Evolutionary conservation across 208 protist genomes (phyloP).

Genomic region (Wallacemonas sp.): DNA sequence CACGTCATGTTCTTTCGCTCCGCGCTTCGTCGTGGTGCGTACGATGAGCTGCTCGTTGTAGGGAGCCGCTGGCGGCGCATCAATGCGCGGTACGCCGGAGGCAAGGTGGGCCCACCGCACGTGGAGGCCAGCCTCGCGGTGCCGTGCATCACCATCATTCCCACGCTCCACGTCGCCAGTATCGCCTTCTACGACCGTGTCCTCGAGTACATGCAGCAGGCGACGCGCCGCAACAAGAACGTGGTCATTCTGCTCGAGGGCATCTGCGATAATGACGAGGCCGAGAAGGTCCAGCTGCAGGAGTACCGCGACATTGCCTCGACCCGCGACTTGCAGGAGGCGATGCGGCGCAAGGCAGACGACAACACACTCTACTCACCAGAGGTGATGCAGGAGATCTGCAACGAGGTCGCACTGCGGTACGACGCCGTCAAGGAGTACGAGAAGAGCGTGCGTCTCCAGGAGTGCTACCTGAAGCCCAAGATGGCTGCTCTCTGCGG

Average conservation of each 20-base stretch:
- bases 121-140: constrained; percentile 34
- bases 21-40: constrained; percentile 42
- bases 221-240: constrained; percentile 58
- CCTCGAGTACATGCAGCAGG: constrained; percentile 81
- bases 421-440: constrained; percentile 51
- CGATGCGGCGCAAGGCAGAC: constrained; percentile 71
- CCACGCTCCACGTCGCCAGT: constrained; percentile 83
- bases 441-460: constrained; percentile 64
- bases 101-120: constrained; percentile 32
- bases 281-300: constrained; percentile 71
- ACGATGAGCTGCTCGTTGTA: constrained; percentile 77
- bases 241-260: constrained; percentile 86
- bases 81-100: constrained; percentile 38
- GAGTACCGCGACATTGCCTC: constrained; percentile 77
- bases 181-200: constrained; percentile 85
- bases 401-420: constrained; percentile 73
- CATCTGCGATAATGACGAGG: constrained; percentile 80
- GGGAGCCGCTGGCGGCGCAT: constrained; percentile 86
- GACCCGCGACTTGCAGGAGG: constrained; percentile 40
- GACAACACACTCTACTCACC: constrained; percentile 79
- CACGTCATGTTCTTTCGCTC: constrained; percentile 33
- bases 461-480: constrained; percentile 90
- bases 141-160: constrained; percentile 82
- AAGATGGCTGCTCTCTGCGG: constrained; percentile 86
- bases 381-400: constrained; percentile 74